phyloP scores from a whole-genome alignment of 257 asterid genomes.

The Fraxinus anomala region DNA sequence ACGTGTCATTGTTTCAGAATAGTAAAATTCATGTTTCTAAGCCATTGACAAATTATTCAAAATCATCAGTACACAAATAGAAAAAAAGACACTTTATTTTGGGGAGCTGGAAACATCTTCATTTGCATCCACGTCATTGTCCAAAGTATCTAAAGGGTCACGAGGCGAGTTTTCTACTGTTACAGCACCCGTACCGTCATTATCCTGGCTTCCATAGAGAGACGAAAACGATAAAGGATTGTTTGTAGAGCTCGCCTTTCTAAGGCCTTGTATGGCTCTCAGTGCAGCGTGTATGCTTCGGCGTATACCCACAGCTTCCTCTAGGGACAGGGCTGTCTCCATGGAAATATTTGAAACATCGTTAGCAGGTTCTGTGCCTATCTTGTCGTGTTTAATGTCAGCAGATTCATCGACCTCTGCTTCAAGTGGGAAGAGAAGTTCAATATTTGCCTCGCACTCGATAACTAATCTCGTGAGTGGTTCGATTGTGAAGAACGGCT shows the following conservation, averaged over 20 bases:
- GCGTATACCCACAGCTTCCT: conserved; percentile 61
- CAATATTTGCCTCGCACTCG: conserved; percentile 85
- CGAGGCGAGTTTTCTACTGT: conserved; percentile 66
- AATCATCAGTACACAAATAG: background rate
- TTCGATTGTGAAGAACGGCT: conserved; percentile 84
- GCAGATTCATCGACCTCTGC: conserved; percentile 73
- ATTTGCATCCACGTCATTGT: conserved; percentile 43
- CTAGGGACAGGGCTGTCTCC: conserved; percentile 40
- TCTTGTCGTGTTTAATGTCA: conserved; percentile 29
- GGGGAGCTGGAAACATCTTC: conserved; percentile 36
- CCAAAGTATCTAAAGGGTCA: conserved; percentile 36
- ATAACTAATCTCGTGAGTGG: conserved; percentile 66
- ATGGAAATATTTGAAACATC: conserved; percentile 32
- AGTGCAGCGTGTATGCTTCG: conserved; percentile 74
- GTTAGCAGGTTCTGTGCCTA: conserved; percentile 19
- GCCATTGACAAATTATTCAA: background rate
- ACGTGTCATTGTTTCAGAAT: too few relatives aligned
- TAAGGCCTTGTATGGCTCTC: conserved; percentile 67
- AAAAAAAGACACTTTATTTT: conserved; percentile 26
- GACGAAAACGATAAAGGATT: conserved; percentile 70
- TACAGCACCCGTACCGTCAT: conserved; percentile 48
- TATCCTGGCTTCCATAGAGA: conserved; percentile 55
- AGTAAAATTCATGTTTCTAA: background rate
- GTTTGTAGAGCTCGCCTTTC: conserved; percentile 65
- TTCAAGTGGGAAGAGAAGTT: conserved; percentile 67